Evolutionary conservation across 2,329 filamentous ascomycete species (phyloP), one percentile per base, ranked within the genome.

Genomic region (Aspergillus alliaceus): DNA sequence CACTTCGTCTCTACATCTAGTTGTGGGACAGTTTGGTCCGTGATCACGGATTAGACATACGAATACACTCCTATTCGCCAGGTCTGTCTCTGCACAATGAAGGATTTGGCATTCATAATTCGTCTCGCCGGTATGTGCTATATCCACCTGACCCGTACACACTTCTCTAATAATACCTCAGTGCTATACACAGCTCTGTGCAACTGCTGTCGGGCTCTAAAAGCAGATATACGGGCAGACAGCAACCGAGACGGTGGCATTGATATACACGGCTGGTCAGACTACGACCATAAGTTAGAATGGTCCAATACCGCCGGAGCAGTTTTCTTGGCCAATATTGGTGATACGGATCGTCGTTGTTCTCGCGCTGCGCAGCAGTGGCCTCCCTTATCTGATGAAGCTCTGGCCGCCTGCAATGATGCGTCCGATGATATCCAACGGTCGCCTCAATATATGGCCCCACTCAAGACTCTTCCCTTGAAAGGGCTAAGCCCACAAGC

Each of bases 311-410:
- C 47, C 0, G 55, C 52, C 1, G 73, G 73, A 6, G 72, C 73
- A n/a, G 64, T 76, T 24, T 73, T 77, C 50, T 64, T 77, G 1
- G 64, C 74, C n/a, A 74, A 74, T 53, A 72, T 76, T 18, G 72
- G 66, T 9, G 73, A 77, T 54, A 69, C 66, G 2, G 46, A 65
- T 47, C 40, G 56, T 5, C 71, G 73, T 6, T 76, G 74, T 59
- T 67, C 69, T 0, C 56, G 54, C 34, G 7, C 29, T 12, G 52
- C 53, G 32, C 20, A 61, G 58, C 42, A 58, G 27, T 20, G 61
- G 15, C 25, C 63, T 47, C 37, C 48, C 47, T 15, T 53, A 25
- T 56, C 57, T 50, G 64, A 71, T 49, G 60, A 66, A 6, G 67
- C 70, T 20, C 61, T 76, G 1, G 69, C 60, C 1, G 52, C 57